Base-by-base conservation (phyloP, 78 protist species). In the Anaeramoeba flamelloides region DNA sequence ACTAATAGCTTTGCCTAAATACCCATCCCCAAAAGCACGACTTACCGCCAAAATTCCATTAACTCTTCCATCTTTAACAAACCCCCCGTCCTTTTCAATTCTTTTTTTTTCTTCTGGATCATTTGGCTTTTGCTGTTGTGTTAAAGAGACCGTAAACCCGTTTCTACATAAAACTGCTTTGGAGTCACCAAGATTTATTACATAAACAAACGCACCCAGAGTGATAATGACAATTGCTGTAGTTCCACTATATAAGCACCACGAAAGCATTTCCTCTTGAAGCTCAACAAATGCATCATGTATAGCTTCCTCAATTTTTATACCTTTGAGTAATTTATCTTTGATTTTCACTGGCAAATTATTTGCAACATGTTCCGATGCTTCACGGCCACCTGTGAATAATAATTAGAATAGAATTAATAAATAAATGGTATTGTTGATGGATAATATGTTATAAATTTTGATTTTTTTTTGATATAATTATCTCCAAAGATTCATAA, bases 131-230 rank as follows among this genome's bases (percentile, higher is more conserved):
- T 87, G 89, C 40, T 87, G 87, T 4, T 0, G 2, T 34, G 89
- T 41, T 26, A 85, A 32, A 3, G 30, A 26, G 22, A 65, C 0
- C 8, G 82, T 8, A 37, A 0, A 30, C 4, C 31, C 40, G 26
- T n/a, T 8, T 3, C 34, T 1, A 37, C 83, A 80, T 0, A 88
- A 77, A 36, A 92, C 92, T 0, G 88, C 91, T 31, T 93, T 78
- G 64, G 92, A 82, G 80, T 92, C 95, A 22, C 95, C 95, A 12
- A 82, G 87, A 64, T 89, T 89, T n/a, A 90, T 83, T 3, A 91
- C 81, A 64, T 77, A 81, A 40, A 82, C 76, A 39, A 77, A 33
- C 31, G 69, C 74, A 26, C 82, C 81, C 0, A 39, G 1, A 26
- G 90, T 30, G 3, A 91, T 80, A 2, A 85, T 74, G 4, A 84